Conservation (phyloP, 176 grass and related monocot species). For the Hordeum marinum region DNA sequence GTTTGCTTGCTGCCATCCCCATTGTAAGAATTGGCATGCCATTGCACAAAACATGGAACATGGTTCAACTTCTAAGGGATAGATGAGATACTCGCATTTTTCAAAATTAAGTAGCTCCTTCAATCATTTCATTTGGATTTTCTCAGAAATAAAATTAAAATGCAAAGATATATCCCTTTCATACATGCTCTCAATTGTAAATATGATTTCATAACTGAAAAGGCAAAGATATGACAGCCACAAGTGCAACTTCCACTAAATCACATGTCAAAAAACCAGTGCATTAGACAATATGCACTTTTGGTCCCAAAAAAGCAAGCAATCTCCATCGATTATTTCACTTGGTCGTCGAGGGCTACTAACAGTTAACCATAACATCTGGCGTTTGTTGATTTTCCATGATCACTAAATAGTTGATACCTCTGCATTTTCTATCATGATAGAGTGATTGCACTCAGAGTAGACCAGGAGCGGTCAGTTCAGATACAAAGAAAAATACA, state of each 20-base stretch:
- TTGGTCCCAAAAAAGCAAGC: not conserved
- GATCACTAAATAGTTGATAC: not conserved
- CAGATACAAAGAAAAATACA: too few relatives aligned
- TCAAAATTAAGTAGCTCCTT: not conserved
- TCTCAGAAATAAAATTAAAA: not conserved
- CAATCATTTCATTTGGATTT: not conserved
- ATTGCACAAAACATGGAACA: not conserved
- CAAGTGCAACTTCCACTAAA: not conserved
- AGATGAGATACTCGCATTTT: not conserved
- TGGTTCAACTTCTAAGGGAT: not conserved
- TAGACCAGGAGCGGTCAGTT: not conserved
- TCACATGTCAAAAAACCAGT: not conserved
- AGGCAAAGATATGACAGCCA: not conserved
- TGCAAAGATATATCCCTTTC: not conserved
- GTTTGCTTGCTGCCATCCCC: too few relatives aligned
- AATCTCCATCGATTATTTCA: not conserved
- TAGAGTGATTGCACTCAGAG: not conserved
- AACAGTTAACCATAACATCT: not conserved
- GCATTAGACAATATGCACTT: not conserved
- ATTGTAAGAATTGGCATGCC: not conserved
- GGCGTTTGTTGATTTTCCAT: not conserved
- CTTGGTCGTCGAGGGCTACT: not conserved
- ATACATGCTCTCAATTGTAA: not conserved
- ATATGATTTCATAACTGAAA: not conserved
- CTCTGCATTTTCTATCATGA: not conserved